Evolutionary conservation across 2,329 filamentous ascomycete species (phyloP), one percentile per base, ranked within the genome.

Genomic region (Aureobasidium sp.): DNA sequence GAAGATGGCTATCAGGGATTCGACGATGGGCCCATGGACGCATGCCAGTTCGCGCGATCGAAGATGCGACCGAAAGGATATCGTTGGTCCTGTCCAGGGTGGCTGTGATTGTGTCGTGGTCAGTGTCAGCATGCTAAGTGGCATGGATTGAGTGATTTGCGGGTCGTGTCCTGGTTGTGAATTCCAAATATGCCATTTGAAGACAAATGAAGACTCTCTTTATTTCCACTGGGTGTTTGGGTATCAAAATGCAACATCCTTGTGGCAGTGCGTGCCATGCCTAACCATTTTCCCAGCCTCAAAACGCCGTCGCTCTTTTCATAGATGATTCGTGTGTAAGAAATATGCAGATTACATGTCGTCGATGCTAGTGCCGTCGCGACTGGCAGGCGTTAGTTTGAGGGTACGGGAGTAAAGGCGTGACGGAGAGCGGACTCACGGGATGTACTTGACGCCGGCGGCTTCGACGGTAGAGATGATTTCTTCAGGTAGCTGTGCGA

Each of bases 361-460:
- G 13, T 49, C 61, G 27, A 54, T 44, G 54, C 30, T 44, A 25
- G 44, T 62, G n/a, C 61, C 61, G 41, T 62, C 61, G 45, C 61
- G 61, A n/a, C 61, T 62, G 45, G 11, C 7, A 32, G 11, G 13
- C 25, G 21, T 53, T 50, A 59, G 57, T 57, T 2, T 36, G 0
- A 25, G 10, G 1, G 10, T 21, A 3, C 6, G 39, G 27, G 5
- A 36, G 10, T 11, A n/a, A 27, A 14, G n/a, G 11, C 7, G 36
- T 39, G 27, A 14, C 27, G 21, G 21, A 21, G 21, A 21, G 21
- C 27, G 21, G 2, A 58, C 79, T 67, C 72, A 81, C 78, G 84
- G 83, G 47, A 85, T 79, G 67, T 86, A 86, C 70, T 81, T 82
- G 54, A 86, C 76, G 16, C 84, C 84, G 8, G 82, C 79, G 67